phyloP scores from a whole-genome alignment of 2,329 filamentous ascomycete genomes.

The Fusarium clavum region DNA sequence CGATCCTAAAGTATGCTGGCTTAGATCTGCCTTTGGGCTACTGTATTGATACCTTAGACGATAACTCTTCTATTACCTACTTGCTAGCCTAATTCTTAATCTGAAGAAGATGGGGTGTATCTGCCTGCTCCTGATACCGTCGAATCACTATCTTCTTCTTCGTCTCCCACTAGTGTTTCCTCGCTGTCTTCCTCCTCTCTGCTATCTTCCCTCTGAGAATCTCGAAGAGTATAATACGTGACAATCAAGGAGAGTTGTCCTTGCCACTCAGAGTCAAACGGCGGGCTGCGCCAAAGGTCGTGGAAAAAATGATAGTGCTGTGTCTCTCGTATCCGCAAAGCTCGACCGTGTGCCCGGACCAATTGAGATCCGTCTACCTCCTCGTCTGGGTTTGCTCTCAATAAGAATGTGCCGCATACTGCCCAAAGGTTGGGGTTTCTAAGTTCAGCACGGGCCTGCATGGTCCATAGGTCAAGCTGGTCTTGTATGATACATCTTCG shows the following conservation, averaged over 20 bases:
- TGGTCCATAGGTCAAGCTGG: conserved; percentile 23
- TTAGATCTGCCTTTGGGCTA: not conserved
- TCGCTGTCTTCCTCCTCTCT: not conserved
- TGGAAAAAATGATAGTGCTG: not conserved
- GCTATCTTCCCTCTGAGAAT: too few relatives aligned
- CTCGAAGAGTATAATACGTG: not conserved
- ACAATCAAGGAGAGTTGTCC: not conserved
- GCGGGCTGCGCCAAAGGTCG: not conserved
- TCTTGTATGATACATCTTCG: conserved; percentile 24
- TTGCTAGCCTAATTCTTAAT: not conserved
- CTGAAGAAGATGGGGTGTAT: too few relatives aligned
- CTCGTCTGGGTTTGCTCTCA: not conserved
- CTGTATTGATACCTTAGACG: not conserved
- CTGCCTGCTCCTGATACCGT: not conserved
- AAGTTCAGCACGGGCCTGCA: not conserved
- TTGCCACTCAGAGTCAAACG: not conserved
- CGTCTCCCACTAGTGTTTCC: not conserved
- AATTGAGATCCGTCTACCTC: not conserved
- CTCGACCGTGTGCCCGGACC: not conserved
- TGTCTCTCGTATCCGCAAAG: not conserved
- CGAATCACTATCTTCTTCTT: not conserved
- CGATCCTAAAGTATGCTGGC: not conserved
- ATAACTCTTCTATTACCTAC: not conserved
- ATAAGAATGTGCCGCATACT: not conserved
- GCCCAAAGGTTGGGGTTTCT: conserved; percentile 7